phyloP scores from a whole-genome alignment of 2,329 filamentous ascomycete species.

The Colletotrichum lupini region DNA sequence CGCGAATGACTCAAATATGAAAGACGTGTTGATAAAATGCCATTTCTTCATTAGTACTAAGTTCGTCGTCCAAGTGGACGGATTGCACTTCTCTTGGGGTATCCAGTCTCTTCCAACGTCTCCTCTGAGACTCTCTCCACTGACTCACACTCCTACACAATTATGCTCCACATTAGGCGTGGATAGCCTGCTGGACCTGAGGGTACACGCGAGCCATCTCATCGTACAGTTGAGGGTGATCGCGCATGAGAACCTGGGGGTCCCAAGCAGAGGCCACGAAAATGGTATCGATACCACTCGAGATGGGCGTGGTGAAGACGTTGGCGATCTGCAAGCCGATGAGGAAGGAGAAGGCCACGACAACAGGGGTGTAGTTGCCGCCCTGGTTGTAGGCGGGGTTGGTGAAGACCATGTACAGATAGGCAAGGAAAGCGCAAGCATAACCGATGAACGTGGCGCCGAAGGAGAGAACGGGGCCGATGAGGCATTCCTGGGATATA shows the following conservation, averaged over 20 bases:
- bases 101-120: constrained; percentile 4
- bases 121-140: not conserved
- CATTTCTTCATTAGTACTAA: not conserved
- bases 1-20: not conserved
- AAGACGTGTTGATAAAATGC: not conserved
- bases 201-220: constrained; percentile 86
- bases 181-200: constrained; percentile 82
- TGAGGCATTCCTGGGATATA: constrained; percentile 73
- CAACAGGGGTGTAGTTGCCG: constrained; percentile 77
- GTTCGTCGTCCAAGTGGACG: not conserved
- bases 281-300: constrained; percentile 90
- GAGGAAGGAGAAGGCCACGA: constrained; percentile 87
- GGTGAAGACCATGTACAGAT: constrained; percentile 88
- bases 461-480: constrained; percentile 79
- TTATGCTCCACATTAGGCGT: constrained; percentile 55
- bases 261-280: constrained; percentile 83
- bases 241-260: constrained; percentile 78
- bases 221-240: constrained; percentile 85
- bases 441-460: constrained; percentile 88
- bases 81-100: not conserved
- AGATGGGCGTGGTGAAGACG: constrained; percentile 88
- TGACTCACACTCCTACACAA: not conserved
- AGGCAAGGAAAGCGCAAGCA: constrained; percentile 82
- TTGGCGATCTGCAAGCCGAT: constrained; percentile 92
- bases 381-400: constrained; percentile 79